These are phyloP conservation scores for Aspergillus flavus DNA, from an alignment of 2,329 filamentous ascomycete genomes.

Conservation along the genomic window DNA sequence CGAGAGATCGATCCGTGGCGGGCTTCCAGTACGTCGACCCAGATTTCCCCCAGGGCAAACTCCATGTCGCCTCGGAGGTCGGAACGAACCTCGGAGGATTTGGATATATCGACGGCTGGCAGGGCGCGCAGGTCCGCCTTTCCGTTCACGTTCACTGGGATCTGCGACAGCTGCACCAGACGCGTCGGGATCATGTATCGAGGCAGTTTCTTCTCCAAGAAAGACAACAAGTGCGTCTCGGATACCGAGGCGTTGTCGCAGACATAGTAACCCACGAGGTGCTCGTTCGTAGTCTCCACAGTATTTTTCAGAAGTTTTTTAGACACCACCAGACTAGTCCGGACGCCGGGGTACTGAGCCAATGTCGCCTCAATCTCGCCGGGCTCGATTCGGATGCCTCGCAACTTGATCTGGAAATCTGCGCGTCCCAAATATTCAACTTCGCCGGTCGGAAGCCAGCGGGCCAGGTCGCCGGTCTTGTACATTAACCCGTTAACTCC, in stretches of 20 bases:
- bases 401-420: constrained; percentile 64
- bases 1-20: neutral
- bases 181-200: neutral
- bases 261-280: neutral
- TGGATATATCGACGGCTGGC: neutral
- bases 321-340: neutral
- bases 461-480: constrained; percentile 24
- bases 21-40: neutral
- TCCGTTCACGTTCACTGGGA: neutral
- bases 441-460: constrained; percentile 20
- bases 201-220: neutral
- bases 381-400: constrained; percentile 63
- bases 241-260: neutral
- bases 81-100: neutral
- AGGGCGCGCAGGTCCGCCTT: neutral
- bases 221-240: neutral
- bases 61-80: neutral
- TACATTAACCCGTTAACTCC: constrained; percentile 10
- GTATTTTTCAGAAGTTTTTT: neutral
- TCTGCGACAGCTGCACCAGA: neutral
- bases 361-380: constrained; percentile 33
- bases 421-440: constrained; percentile 53
- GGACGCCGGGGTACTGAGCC: neutral
- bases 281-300: neutral
- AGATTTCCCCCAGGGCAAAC: neutral